A percentile compares a stretch with the other conserved stretches of the same genome.
Conservation (phyloP, 345 rosid genomes). For the Bruguiera gymnorhiza region DNA sequence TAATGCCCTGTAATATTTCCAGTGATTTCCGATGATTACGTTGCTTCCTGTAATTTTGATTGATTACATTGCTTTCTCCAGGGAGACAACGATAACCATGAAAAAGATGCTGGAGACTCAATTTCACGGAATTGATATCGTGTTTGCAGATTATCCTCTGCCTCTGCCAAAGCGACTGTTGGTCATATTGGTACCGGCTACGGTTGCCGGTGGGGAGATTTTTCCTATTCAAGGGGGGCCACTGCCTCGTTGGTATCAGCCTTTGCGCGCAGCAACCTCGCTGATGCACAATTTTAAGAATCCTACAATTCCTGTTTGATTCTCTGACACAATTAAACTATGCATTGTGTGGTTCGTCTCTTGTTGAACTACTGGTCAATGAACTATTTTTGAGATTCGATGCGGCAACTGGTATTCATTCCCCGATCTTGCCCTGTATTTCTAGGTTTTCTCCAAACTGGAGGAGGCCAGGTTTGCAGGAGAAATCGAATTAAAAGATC, state of each 20-base stretch:
- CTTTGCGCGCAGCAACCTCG: no score
- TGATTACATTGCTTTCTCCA: constrained; percentile 17
- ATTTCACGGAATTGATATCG: constrained; percentile 73
- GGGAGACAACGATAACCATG: constrained; percentile 77
- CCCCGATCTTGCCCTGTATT: no score
- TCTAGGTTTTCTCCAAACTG: constrained; percentile 77
- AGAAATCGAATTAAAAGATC: constrained; percentile 75
- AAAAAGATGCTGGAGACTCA: constrained; percentile 76
- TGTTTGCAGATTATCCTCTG: constrained; percentile 71
- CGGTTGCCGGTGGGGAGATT: constrained; percentile 75
- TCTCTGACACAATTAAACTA: no score
- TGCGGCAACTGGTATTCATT: no score
- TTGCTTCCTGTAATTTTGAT: no score
- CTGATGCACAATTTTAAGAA: not conserved
- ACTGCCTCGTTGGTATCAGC: constrained; percentile 66
- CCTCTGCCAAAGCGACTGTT: constrained; percentile 50
- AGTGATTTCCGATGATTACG: no score
- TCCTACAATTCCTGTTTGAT: no score
- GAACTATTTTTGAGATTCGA: no score
- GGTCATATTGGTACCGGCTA: constrained; percentile 58
- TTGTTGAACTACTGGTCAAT: no score
- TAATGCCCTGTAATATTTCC: no score
- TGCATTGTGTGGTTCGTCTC: no score
- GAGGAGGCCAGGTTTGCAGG: constrained; percentile 82
- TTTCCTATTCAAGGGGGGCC: constrained; percentile 62